Base-by-base conservation (phyloP, 164 flowering plant species). In the Kingdonia uniflora region DNA sequence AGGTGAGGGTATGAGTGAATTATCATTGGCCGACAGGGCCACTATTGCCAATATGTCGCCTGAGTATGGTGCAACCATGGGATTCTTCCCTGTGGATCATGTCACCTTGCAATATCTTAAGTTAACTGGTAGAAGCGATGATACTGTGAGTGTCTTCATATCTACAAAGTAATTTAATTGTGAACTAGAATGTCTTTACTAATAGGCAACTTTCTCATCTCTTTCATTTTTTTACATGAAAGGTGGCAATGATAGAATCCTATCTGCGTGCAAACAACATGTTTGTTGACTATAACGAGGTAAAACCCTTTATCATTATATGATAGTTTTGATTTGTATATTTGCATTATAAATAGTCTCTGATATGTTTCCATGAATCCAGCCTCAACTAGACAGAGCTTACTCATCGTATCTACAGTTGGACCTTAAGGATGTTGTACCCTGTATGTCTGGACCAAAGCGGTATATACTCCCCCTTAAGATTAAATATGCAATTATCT, bases 1-100 rank as follows among this genome's bases (percentile, higher is more conserved):
- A 83, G 91, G 95, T 67, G 78, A 75, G 51, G 96, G 96, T 46
- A 78, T 87, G 94, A 65, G 83, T 50, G 79, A 76, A 56, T 51
- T 87, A 45, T 78, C 96, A 54, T 61, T 87, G 56, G 94, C 96
- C 51, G 96, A 87, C 50, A 74, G 96, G 59, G 96, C 72, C 26
- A 68, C 72, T 22, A 68, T 68, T 56, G 72, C 71, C 19, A 68
- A 68, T 35, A 67, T 67, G 71, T 58, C 71, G 22, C 71, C 71
- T 21, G 71, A 67, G 51, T 68, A 64, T 64, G 72, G 72, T 19
- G 94, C 96, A 58, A 87, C 96, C 58, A 87, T 87, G 96, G 94
- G 96, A 6, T 87, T 87, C 78, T 87, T 87, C 54, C 94, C 94
- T 60, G 96, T 87, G 19, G 96, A 87, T 71, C 87, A 75, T 67